Conservation (phyloP, 306 rosid genomes). For the Prunus dulcis region DNA sequence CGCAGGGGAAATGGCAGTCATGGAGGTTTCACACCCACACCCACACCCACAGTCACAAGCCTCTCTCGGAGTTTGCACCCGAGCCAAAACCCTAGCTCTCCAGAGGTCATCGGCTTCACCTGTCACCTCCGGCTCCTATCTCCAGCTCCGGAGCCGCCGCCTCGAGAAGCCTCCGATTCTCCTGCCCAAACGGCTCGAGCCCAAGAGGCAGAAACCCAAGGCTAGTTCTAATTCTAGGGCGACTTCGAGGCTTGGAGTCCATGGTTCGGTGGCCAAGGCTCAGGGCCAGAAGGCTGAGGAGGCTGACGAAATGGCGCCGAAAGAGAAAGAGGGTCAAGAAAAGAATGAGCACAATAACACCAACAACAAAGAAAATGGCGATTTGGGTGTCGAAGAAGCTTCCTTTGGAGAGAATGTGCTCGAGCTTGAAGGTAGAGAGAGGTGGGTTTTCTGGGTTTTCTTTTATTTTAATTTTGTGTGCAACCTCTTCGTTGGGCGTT, state of each 20-base stretch:
- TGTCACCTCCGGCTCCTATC: slow-evolving; percentile 51
- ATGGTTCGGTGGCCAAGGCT: slow-evolving; percentile 27
- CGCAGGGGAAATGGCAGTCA: slow-evolving; percentile 47
- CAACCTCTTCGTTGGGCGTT: not conserved
- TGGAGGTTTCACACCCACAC: slow-evolving; percentile 49
- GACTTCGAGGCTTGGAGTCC: slow-evolving; percentile 34
- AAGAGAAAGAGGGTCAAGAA: slow-evolving; percentile 20
- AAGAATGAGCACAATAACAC: not conserved
- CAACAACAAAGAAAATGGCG: slow-evolving; percentile 25
- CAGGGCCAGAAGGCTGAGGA: slow-evolving; percentile 8
- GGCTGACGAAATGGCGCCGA: slow-evolving; percentile 5
- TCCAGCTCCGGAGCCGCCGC: slow-evolving; percentile 84
- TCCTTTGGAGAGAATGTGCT: slow-evolving; percentile 80
- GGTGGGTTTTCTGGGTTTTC: slow-evolving; percentile 60
- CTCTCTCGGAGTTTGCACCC: slow-evolving; percentile 77
- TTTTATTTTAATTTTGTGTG: not conserved
- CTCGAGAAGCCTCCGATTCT: slow-evolving; percentile 51
- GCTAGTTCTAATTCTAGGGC: slow-evolving; percentile 31
- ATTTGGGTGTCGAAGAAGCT: slow-evolving; percentile 54
- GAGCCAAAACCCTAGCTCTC: slow-evolving; percentile 92
- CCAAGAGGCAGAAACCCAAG: slow-evolving; percentile 33
- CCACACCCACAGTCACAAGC: slow-evolving; percentile 6
- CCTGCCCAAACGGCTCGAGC: slow-evolving; percentile 18
- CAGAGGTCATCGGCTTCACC: slow-evolving; percentile 38
- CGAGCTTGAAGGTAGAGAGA: slow-evolving; percentile 86